These are phyloP conservation scores for Aspergillus flavus DNA, from an alignment of 2,329 filamentous ascomycete species.

Conservation along the genomic window DNA sequence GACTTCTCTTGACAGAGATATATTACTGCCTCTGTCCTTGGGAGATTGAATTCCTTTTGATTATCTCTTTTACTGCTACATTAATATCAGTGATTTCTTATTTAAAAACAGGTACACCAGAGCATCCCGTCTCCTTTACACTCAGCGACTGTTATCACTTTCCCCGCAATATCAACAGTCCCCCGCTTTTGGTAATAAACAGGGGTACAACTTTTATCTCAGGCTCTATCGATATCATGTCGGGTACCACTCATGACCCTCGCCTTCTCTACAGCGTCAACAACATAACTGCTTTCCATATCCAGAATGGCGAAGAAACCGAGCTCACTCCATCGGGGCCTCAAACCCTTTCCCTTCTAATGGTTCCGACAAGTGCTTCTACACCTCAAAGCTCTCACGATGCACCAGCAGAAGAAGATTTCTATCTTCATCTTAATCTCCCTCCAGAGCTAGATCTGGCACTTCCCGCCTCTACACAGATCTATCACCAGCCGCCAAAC, in stretches of 20 bases:
- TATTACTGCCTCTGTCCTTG: background rate
- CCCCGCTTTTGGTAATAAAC: conserved; percentile 1
- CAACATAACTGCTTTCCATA: conserved; percentile 88
- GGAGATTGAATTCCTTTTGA: background rate
- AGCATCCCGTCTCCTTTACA: background rate
- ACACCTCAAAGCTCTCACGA: conserved; percentile 57
- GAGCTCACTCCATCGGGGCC: conserved; percentile 81
- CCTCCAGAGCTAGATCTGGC: conserved; percentile 93
- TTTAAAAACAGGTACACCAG: background rate
- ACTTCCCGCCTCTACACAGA: conserved; percentile 91
- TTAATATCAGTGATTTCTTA: background rate
- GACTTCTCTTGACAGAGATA: background rate
- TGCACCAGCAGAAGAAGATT: conserved; percentile 76
- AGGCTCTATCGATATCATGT: conserved; percentile 20
- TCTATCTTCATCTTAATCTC: conserved; percentile 93
- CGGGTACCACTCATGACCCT: conserved; percentile 37
- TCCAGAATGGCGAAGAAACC: conserved; percentile 83
- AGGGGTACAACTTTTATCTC: background rate
- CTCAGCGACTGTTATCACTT: background rate
- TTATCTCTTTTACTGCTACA: background rate
- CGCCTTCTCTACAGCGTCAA: conserved; percentile 58
- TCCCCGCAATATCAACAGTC: background rate
- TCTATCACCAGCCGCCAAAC: conserved; percentile 90
- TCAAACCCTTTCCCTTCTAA: conserved; percentile 88
- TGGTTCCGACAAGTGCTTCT: conserved; percentile 88